Conservation (phyloP, 371 early-diverging fungal species). For the Rhizopus delemar region DNA sequence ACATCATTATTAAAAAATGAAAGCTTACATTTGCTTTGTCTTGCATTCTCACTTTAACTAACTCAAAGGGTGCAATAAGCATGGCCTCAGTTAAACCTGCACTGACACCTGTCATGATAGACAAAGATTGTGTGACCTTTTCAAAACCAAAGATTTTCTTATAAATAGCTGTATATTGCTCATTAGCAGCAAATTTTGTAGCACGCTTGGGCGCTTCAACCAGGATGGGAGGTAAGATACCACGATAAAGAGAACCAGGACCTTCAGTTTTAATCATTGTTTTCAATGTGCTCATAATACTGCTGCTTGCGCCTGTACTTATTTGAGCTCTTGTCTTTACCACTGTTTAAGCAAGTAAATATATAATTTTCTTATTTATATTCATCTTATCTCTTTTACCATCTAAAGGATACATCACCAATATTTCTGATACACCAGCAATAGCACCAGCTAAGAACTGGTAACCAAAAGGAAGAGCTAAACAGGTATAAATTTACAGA, state of each 20-base stretch:
- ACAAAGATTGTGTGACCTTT: conserved; percentile 72
- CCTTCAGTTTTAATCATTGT: conserved; percentile 94
- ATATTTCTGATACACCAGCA: conserved; percentile 94
- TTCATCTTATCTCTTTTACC: conserved; percentile 43
- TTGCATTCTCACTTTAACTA: conserved; percentile 95
- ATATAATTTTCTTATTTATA: background rate
- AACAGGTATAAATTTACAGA: background rate
- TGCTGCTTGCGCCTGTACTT: conserved; percentile 65
- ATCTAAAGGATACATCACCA: conserved; percentile 97
- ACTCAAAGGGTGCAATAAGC: conserved; percentile 89
- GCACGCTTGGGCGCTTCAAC: conserved; percentile 98
- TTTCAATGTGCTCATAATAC: conserved; percentile 39
- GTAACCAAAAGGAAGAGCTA: conserved; percentile 87
- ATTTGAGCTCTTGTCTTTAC: conserved; percentile 97
- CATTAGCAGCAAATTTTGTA: conserved; percentile 95
- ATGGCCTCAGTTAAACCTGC: conserved; percentile 94
- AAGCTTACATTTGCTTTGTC: conserved; percentile 72
- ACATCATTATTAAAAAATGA: background rate
- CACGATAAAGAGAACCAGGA: conserved; percentile 84
- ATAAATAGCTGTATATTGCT: conserved; percentile 78
- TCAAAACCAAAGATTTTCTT: conserved; percentile 69
- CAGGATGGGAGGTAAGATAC: conserved; percentile 94
- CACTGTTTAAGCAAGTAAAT: conserved; percentile 45
- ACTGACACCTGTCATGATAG: conserved; percentile 89
- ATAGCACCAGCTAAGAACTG: conserved; percentile 93